Conservation (phyloP, 768 basidiomycete species). For the Cyathus striatus region DNA sequence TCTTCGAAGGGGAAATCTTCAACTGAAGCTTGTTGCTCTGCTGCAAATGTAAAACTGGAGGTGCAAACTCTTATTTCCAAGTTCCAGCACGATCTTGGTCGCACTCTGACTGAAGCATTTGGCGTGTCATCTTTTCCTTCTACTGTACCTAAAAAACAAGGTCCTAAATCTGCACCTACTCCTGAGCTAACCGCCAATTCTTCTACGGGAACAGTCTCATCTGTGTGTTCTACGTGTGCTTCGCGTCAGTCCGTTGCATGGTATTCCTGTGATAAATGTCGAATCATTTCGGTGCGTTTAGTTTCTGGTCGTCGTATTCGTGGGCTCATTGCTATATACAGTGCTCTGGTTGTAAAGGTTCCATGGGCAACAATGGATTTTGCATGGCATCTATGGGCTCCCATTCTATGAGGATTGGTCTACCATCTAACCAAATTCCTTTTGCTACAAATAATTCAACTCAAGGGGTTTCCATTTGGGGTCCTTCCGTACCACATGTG, state of each 20-base stretch:
- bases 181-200: constrained; percentile 1
- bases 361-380: constrained; percentile 11
- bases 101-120: constrained; percentile 32
- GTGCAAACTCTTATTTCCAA: constrained; percentile 37
- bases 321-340: constrained; percentile 11
- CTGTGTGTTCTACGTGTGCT: constrained; percentile 26
- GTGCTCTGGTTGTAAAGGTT: constrained; percentile 26
- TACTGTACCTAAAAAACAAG: too few species aligned
- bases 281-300: constrained; percentile 27
- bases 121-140: constrained; percentile 14
- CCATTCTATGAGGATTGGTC: constrained; percentile 19
- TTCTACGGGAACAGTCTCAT: neutral
- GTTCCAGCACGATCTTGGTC: constrained; percentile 54
- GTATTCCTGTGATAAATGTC: constrained; percentile 32
- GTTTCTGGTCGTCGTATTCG: neutral
- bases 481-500: neutral
- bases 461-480: neutral
- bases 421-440: neutral
- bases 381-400: constrained; percentile 22
- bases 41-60: constrained; percentile 43
- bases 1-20: constrained; percentile 12
- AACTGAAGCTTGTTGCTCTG: constrained; percentile 34
- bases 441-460: neutral
- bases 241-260: constrained; percentile 21
- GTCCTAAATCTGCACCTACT: neutral